phyloP scores from a whole-genome alignment of 1,284 basidiomycete species.

The Ustanciosporium gigantosporum region DNA sequence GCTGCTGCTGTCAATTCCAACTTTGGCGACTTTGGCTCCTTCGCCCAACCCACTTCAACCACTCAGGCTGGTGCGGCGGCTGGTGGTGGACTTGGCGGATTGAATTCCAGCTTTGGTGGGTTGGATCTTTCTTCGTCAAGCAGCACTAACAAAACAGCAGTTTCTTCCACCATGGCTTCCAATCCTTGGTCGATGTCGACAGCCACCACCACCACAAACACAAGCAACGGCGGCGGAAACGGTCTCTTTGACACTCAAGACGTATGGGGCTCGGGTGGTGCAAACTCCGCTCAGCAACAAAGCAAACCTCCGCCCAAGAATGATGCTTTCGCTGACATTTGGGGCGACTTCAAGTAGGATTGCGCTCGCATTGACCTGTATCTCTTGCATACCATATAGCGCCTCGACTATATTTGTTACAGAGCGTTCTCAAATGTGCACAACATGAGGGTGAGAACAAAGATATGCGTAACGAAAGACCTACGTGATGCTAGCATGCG shows the following conservation, averaged over 20 bases:
- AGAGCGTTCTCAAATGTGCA: too few relatives aligned
- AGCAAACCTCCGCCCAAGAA: slow-evolving; percentile 16
- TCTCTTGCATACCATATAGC: too few relatives aligned
- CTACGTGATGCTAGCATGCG: too few relatives aligned
- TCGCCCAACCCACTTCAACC: slow-evolving; percentile 7
- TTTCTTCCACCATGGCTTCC: not conserved
- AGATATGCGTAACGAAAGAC: too few relatives aligned
- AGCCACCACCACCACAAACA: not conserved
- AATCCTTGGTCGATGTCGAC: slow-evolving; percentile 14
- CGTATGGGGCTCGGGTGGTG: slow-evolving; percentile 37
- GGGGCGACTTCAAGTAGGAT: slow-evolving; percentile 59
- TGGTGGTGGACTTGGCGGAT: not conserved
- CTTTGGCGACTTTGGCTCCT: slow-evolving; percentile 27
- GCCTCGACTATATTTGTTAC: too few relatives aligned
- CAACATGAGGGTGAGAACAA: too few relatives aligned
- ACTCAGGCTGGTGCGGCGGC: not conserved
- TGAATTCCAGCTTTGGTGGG: slow-evolving; percentile 14
- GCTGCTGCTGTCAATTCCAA: not conserved
- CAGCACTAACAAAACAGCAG: not conserved
- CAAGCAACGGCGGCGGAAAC: not conserved
- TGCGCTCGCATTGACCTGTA: too few relatives aligned
- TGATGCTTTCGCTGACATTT: slow-evolving; percentile 60
- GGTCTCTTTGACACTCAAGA: slow-evolving; percentile 49
- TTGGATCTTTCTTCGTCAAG: slow-evolving; percentile 10
- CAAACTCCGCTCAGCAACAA: not conserved